A percentile compares a stretch with the other conserved stretches of the same genome.
Evolutionary conservation across 768 basidiomycete species (phyloP).

Genomic region (Imleria badia): DNA sequence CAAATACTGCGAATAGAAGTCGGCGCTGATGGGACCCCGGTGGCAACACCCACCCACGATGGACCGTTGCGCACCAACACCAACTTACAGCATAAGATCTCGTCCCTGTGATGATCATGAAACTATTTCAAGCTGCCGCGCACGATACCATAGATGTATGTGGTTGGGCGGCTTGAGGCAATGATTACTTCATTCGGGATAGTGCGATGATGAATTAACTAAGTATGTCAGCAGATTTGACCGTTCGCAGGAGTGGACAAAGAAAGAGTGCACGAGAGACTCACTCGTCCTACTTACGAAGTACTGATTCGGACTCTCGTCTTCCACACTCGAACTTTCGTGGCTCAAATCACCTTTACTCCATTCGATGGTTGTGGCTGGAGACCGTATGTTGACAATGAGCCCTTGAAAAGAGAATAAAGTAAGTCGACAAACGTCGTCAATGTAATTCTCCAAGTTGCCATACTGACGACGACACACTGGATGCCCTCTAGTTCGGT

Average conservation of each 20-base stretch:
- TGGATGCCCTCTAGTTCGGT: background rate
- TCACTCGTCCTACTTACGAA: too few species aligned
- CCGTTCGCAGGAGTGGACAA: too few species aligned
- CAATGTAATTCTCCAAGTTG: background rate
- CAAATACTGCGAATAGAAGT: background rate
- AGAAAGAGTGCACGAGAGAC: too few species aligned
- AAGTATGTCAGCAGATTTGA: background rate
- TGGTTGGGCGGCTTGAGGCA: background rate
- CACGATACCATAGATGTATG: background rate
- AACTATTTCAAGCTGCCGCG: background rate
- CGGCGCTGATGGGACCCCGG: background rate
- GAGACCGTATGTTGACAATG: too few species aligned
- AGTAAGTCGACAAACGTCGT: background rate
- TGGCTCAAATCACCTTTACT: too few species aligned
- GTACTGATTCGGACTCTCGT: too few species aligned
- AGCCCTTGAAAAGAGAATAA: too few species aligned
- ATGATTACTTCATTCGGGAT: background rate
- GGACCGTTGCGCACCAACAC: background rate
- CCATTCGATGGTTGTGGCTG: too few species aligned
- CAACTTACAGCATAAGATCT: background rate
- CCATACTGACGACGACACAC: background rate
- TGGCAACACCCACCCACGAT: background rate
- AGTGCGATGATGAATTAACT: background rate
- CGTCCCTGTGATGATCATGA: background rate
- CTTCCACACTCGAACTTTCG: too few species aligned